Conservation (phyloP, 1,284 basidiomycete genomes). For the Polyporus tsugae region DNA sequence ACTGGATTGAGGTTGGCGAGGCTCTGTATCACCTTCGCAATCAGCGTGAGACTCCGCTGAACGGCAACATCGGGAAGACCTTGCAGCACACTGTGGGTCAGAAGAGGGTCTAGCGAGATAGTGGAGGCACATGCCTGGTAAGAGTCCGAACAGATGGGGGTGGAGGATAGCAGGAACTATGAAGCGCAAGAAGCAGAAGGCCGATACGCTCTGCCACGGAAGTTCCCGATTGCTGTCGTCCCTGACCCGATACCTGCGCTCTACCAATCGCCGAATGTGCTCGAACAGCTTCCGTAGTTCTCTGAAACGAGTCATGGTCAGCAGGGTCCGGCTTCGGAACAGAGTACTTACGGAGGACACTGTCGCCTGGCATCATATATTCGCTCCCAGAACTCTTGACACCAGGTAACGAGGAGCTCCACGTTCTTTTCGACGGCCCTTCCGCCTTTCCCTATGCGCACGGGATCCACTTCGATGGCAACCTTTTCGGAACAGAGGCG, state of each 20-base stretch:
- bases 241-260: conserved; percentile 60
- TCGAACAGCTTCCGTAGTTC: conserved; percentile 79
- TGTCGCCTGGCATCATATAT: conserved; percentile 76
- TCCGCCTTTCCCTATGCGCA: conserved; percentile 62
- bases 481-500: conserved; percentile 75
- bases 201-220: conserved; percentile 83
- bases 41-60: conserved; percentile 77
- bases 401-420: conserved; percentile 80
- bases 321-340: neutral
- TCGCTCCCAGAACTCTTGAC: conserved; percentile 77
- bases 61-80: conserved; percentile 71
- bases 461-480: conserved; percentile 80
- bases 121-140: conserved; percentile 59
- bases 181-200: conserved; percentile 86
- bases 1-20: conserved; percentile 81
- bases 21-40: conserved; percentile 84
- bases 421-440: conserved; percentile 74
- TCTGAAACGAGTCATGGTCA: conserved; percentile 46
- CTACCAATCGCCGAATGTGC: conserved; percentile 76
- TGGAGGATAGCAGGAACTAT: conserved; percentile 83
- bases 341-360: conserved; percentile 73
- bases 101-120: neutral
- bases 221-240: conserved; percentile 60
- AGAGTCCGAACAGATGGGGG: conserved; percentile 80
- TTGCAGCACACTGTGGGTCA: conserved; percentile 37